Base-by-base conservation (phyloP, 768 basidiomycete species). In the Punctularia strigosozonata region DNA sequence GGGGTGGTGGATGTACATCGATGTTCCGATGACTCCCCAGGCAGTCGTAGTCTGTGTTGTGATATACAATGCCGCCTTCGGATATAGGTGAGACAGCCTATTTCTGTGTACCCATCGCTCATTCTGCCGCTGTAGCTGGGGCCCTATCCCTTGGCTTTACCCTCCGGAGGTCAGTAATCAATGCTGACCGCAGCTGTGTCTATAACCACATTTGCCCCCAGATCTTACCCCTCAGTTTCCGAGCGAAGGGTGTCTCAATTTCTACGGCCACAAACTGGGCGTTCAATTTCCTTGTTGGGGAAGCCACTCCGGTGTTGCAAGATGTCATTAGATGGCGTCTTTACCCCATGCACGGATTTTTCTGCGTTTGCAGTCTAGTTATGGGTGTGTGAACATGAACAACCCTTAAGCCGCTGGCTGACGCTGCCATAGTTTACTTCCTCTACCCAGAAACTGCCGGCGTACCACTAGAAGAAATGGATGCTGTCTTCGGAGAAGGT, bases 261-360 rank as follows among this genome's bases (percentile, higher is more conserved):
- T 94, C 89, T 0, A 95, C 92, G 4, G 89, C 89, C 12, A 92
- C 87, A 6, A 85, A 84, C 49, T 82, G 70, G 64, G 64, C 45
- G n/a, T 87, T 87, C 66, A 91, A 91, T 58, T 94, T 81, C 59
- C 58, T 90, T 42, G 86, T 97, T 28, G 91, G 91, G 23, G 82
- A 85, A 55, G 66, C 76, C 21, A 97, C 91, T 0, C 92, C 91
- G 1, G 71, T 77, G 39, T 63, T 95, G 26, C 89, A 94, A 59
- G 88, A 91, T 43, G 58, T 72, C 17, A 94, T 97, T 48, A 71
- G 71, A 30, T 98, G 92, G 91, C 71, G 85, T 34, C 56, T 97
- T 39, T 95, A 97, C 61, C 87, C 88, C 1, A 92, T 97, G 89
- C 90, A 94, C 49, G 88, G 81, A 18, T 89, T 89, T 62, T 91